Base-by-base conservation (phyloP, 768 basidiomycete species). In the Sporobolomyces phaffii region DNA sequence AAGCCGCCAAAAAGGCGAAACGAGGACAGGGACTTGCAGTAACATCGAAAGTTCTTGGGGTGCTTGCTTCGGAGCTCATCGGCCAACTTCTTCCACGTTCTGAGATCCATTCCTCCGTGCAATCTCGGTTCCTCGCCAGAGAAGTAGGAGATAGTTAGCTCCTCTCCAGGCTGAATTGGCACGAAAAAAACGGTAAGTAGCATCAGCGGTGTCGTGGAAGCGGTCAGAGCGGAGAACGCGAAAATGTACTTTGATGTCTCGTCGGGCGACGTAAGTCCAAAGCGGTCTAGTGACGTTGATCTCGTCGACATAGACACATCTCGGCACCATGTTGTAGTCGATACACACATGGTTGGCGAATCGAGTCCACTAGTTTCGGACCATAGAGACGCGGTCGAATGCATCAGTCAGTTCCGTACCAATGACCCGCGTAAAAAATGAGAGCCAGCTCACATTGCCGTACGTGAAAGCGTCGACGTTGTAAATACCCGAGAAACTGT, bases 281-380 rank as follows among this genome's bases (percentile, higher is more conserved):
- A 70, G 64, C 18, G 69, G 69, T 1, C 65, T 50, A 1, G 52
- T 43, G 24, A 57, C n/a, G 41, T 64, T 36, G 8, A 1, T n/a
- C 1, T 70, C 69, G 49, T 70, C 69, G 34, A 70, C 48, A 29
- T 56, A 63, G 41, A 67, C 59, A 0, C 65, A 10, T 1, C 58
- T 31, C 2, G 56, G 26, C 1, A 36, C 28, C 3, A 53, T 48
- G 38, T 70, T 70, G 47, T 34, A 62, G 5, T 36, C 62, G 14
- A 24, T 0, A 40, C 69, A 70, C 4, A 28, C 34, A 31, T 70
- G 69, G 38, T 70, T 70, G 22, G 51, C 44, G 49, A 70, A 70
- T 38, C 69, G 64, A 20, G 65, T 66, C 69, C 69, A 70, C 69
- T 70, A 41, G n/a, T 50, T 15, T 1, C 1, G 2, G 15, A 31